These are phyloP conservation scores for Trichophyton simii DNA, from an alignment of 2,329 filamentous ascomycete species.

Conservation along the genomic window DNA sequence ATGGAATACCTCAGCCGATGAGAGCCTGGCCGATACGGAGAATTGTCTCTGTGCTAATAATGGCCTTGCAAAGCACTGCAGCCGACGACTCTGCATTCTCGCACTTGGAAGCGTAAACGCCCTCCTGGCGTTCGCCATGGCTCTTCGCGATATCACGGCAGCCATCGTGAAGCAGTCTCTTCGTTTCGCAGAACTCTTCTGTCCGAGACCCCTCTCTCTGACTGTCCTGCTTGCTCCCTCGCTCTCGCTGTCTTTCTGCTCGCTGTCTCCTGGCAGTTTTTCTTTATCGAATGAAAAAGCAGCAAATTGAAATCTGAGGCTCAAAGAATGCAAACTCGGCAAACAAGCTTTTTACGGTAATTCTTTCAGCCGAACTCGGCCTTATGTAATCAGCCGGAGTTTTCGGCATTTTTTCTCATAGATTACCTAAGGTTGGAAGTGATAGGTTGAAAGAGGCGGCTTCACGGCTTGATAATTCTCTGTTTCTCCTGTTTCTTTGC, in stretches of 20 bases:
- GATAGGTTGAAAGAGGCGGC: background rate
- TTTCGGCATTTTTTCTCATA: background rate
- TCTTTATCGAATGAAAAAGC: conserved; percentile 1
- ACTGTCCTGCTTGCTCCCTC: background rate
- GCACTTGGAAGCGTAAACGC: background rate
- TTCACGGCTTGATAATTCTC: no score
- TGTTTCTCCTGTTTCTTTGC: no score
- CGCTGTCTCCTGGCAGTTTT: background rate
- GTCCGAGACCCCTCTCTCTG: background rate
- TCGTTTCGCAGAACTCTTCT: background rate
- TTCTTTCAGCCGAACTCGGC: background rate
- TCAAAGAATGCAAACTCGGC: conserved; percentile 7
- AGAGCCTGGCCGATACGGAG: conserved; percentile 8
- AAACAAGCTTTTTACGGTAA: conserved; percentile 5
- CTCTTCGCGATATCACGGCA: conserved; percentile 3
- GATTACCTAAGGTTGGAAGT: no score
- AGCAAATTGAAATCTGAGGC: conserved; percentile 2
- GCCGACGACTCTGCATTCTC: conserved; percentile 1
- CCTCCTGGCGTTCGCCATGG: conserved; percentile 2
- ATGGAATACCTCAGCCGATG: conserved; percentile 12
- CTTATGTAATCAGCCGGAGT: background rate
- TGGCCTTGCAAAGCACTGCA: background rate
- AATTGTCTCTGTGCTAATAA: conserved; percentile 5
- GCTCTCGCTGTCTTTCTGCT: background rate
- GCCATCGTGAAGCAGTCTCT: background rate